These are phyloP conservation scores for Tylopilus rubrobrunneus DNA, from an alignment of 768 basidiomycete genomes.

Conservation along the genomic window DNA sequence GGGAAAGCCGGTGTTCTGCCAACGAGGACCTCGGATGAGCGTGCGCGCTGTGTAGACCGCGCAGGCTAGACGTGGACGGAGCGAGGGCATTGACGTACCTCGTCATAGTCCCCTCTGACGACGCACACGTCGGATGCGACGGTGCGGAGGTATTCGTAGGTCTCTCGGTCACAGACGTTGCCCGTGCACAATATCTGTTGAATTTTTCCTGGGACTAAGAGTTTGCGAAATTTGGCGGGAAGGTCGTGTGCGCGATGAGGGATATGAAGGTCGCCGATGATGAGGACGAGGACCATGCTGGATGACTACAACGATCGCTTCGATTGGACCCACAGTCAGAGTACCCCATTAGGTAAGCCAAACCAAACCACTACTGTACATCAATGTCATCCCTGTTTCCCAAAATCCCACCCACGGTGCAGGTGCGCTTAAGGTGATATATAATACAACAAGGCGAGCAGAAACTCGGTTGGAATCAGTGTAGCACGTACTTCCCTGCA, in stretches of 20 bases:
- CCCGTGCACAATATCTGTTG: constrained; percentile 97
- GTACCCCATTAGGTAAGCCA: constrained; percentile 25
- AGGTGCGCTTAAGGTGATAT: neutral
- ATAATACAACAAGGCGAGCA: neutral
- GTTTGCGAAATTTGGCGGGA: constrained; percentile 94
- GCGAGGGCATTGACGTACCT: constrained; percentile 46
- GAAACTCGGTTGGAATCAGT: constrained; percentile 15
- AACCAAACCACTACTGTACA: neutral
- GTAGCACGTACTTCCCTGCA: constrained; percentile 26
- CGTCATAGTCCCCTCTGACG: constrained; percentile 94
- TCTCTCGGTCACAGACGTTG: constrained; percentile 96
- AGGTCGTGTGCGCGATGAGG: constrained; percentile 88
- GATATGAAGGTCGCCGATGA: constrained; percentile 97
- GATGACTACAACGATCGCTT: constrained; percentile 3
- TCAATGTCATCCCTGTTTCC: neutral
- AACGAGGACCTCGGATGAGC: constrained; percentile 1
- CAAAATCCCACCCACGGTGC: constrained; percentile 12
- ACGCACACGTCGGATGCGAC: constrained; percentile 92
- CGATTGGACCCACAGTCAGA: neutral
- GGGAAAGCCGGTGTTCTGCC: constrained; percentile 67
- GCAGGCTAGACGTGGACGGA: neutral
- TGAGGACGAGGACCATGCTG: constrained; percentile 77
- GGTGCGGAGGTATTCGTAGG: constrained; percentile 91
- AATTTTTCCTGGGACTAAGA: constrained; percentile 93
- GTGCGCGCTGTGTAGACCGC: neutral